Percentiles rank a stretch among this genome's conserved stretches.
These are phyloP conservation scores for Carex myosuroides DNA, from an alignment of 176 grass and related monocot genomes.

Conservation along the genomic window DNA sequence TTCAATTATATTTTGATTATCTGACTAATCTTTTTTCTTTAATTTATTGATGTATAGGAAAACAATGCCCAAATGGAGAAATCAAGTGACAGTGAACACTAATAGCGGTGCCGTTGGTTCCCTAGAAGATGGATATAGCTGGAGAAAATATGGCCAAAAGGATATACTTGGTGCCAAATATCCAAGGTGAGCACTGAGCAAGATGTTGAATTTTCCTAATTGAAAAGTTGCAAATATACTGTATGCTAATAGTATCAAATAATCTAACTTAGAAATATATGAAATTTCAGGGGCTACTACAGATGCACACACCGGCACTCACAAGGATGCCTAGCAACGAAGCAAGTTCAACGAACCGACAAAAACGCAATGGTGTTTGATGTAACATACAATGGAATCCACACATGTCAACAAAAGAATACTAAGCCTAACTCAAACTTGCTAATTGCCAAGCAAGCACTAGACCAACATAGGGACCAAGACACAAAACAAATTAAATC, in stretches of 20 bases:
- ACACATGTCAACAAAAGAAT: slow-evolving; percentile 44
- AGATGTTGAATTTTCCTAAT: neutral
- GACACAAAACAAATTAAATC: neutral
- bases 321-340: slow-evolving; percentile 54
- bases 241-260: neutral
- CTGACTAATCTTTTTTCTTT: neutral
- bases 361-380: slow-evolving; percentile 54
- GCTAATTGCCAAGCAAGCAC: neutral
- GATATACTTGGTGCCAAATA: slow-evolving; percentile 83
- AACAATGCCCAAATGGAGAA: slow-evolving; percentile 28
- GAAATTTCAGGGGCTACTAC: slow-evolving; percentile 66
- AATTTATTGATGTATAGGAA: slow-evolving; percentile 32
- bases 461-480: neutral
- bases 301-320: slow-evolving; percentile 71
- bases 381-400: slow-evolving; percentile 57
- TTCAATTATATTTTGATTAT: neutral
- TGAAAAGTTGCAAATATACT: neutral
- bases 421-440: slow-evolving; percentile 21
- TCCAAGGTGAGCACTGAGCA: slow-evolving; percentile 73
- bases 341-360: slow-evolving; percentile 80
- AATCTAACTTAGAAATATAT: neutral
- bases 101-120: slow-evolving; percentile 29
- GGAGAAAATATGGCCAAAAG: slow-evolving; percentile 98
- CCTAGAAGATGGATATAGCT: slow-evolving; percentile 60
- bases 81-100: slow-evolving; percentile 37